phyloP scores from a whole-genome alignment of 371 early-diverging fungal species.

The Haplosporangium sp. region DNA sequence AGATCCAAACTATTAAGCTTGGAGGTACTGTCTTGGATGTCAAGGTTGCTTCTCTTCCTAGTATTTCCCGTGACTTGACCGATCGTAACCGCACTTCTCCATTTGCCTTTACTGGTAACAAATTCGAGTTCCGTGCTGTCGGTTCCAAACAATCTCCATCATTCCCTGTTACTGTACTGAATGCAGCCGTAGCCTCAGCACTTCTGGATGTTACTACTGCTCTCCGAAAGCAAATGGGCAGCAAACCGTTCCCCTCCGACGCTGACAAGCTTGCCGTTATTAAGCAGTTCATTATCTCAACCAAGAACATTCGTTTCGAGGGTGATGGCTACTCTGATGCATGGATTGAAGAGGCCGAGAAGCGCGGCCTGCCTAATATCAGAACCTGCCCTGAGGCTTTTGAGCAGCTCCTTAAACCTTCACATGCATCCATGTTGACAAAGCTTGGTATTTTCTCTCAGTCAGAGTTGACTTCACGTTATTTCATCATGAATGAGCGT shows the following conservation, averaged over 20 bases:
- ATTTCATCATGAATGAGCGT: constrained; percentile 94
- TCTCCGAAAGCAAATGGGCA: constrained; percentile 81
- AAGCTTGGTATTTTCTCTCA: constrained; percentile 87
- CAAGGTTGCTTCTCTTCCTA: constrained; percentile 93
- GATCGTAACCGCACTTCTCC: constrained; percentile 99
- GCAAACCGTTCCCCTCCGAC: constrained; percentile 79
- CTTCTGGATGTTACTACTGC: constrained; percentile 79
- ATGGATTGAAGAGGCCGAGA: constrained; percentile 84
- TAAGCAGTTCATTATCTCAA: constrained; percentile 81
- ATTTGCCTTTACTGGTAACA: constrained; percentile 99
- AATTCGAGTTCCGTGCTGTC: constrained; percentile 99
- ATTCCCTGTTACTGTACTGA: constrained; percentile 93
- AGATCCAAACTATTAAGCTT: constrained; percentile 90
- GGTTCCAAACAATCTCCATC: constrained; percentile 98
- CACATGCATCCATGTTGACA: constrained; percentile 83
- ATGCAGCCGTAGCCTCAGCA: constrained; percentile 92
- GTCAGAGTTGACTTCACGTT: constrained; percentile 91
- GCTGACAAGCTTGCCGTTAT: constrained; percentile 93
- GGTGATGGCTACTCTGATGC: constrained; percentile 94
- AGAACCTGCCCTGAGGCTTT: constrained; percentile 90
- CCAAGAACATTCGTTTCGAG: constrained; percentile 95
- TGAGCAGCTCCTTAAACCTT: constrained; percentile 75
- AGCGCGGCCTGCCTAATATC: constrained; percentile 95
- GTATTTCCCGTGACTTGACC: constrained; percentile 94
- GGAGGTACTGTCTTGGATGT: constrained; percentile 96